Evolutionary conservation across 139 green algal genomes (phyloP).

Genomic region (Chlorella sp.): DNA sequence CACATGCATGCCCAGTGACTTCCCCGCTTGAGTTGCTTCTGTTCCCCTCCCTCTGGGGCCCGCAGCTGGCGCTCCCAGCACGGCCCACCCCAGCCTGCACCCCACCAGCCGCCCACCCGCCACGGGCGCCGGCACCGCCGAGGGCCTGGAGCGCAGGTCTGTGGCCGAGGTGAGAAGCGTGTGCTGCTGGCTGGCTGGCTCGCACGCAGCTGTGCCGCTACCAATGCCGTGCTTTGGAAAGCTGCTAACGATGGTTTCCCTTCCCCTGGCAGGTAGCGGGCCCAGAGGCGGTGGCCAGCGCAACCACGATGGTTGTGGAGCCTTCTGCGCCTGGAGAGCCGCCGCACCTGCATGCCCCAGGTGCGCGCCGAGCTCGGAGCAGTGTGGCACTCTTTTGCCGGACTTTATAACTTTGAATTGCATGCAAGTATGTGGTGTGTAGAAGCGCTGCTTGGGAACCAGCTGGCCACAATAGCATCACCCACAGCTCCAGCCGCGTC

Average conservation of each 20-base stretch:
- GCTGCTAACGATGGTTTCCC: too few relatives aligned
- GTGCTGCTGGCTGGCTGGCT: too few relatives aligned
- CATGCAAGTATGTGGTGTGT: too few relatives aligned
- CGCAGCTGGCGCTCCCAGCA: background rate
- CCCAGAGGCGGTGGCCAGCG: background rate
- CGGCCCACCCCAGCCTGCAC: background rate
- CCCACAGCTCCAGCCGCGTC: too few relatives aligned
- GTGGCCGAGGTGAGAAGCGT: background rate
- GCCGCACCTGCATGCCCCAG: background rate
- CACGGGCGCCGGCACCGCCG: background rate
- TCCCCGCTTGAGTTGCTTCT: too few relatives aligned
- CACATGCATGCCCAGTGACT: too few relatives aligned
- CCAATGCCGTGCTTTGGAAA: too few relatives aligned
- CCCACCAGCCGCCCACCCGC: background rate
- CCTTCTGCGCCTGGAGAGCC: background rate
- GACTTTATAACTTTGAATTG: too few relatives aligned
- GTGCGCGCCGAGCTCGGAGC: background rate
- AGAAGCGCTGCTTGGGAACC: too few relatives aligned
- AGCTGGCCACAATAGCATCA: too few relatives aligned
- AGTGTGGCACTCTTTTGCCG: background rate
- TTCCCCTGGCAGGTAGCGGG: background rate
- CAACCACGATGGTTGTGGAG: background rate
- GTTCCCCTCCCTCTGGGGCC: too few relatives aligned
- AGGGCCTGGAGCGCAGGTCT: background rate
- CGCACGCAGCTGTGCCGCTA: too few relatives aligned